Percentiles rank a stretch among this genome's conserved stretches.
These are phyloP conservation scores for Arthrobotrys sphaeroides DNA, from an alignment of 2,329 filamentous ascomycete species.

Conservation along the genomic window DNA sequence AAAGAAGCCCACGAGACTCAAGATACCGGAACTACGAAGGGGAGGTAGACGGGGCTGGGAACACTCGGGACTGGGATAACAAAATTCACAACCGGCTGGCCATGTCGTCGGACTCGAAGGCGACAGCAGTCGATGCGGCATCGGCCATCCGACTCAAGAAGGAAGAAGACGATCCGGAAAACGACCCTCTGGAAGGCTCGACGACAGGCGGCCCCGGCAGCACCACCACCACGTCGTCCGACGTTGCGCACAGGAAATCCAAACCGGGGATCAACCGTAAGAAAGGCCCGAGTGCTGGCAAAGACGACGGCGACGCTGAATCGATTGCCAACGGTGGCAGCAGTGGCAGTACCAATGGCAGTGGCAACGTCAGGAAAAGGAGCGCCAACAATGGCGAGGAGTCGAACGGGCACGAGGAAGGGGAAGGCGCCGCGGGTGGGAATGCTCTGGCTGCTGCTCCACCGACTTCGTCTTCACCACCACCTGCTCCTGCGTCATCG, in stretches of 20 bases:
- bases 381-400: slow-evolving; percentile 43
- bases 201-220: slow-evolving; percentile 4
- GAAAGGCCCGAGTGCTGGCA: slow-evolving; percentile 45
- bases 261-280: slow-evolving; percentile 45
- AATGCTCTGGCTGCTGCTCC: slow-evolving; percentile 58
- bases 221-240: slow-evolving; percentile 40
- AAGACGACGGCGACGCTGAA: slow-evolving; percentile 36
- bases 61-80: neutral
- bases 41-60: neutral
- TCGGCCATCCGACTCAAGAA: slow-evolving; percentile 40
- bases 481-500: slow-evolving; percentile 56
- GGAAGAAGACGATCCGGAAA: slow-evolving; percentile 39
- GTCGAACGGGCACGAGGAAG: slow-evolving; percentile 56
- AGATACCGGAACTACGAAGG: slow-evolving; percentile 11
- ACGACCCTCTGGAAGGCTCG: slow-evolving; percentile 26
- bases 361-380: slow-evolving; percentile 38
- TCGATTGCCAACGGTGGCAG: slow-evolving; percentile 39
- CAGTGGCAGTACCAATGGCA: slow-evolving; percentile 41
- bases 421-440: slow-evolving; percentile 50
- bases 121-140: slow-evolving; percentile 22
- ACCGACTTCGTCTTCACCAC: slow-evolving; percentile 57
- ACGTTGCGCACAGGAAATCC: slow-evolving; percentile 51
- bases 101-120: slow-evolving; percentile 47
- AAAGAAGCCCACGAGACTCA: neutral
- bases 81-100: slow-evolving; percentile 30